Evolutionary conservation across 768 basidiomycete genomes (phyloP), one percentile per base, ranked within the genome.

Genomic region (Fomitopsis serialis): DNA sequence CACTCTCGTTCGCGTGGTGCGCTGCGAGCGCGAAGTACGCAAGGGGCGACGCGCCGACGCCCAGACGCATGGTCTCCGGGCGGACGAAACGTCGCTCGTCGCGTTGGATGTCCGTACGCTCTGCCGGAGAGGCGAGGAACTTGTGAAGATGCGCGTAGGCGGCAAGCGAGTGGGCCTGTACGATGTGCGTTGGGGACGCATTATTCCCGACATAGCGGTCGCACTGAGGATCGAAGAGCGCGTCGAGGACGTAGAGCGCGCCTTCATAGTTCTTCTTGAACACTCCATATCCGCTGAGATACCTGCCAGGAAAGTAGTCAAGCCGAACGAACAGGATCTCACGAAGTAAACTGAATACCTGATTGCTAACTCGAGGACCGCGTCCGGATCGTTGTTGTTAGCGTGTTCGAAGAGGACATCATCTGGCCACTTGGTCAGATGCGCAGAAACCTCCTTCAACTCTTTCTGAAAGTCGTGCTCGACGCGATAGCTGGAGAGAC

Each of bases 11-110:
- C 9, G 59, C 59, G 29, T 48, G 42, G 5, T 22, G 29, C 12
- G 50, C 59, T 17, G 56, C 55, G 23, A 48, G 35, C 24, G 45
- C 21, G 21, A 60, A 27, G 49, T 27, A 50, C 7, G 37, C 22
- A 32, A 42, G 23, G 7, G 45, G 10, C 24, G 45, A 17, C 17
- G 12, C 11, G 17, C 45, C 45, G 10, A 47, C 45, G 8, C 45
- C 45, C 8, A 27, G 25, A 3, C 4, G 22, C 9, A 40, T 17
- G 37, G 37, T 40, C 37, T 40, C 37, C 32, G 22, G 43, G 21
- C 40, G 25, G 15, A 3, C 12, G 24, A 34, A 8, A 10, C 37
- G 48, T 19, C 54, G 37, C n/a, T n/a, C 27, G 9, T 21, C 13
- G 36, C 25, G n/a, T 21, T 9, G 11, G 35, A 42, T 13, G 32